phyloP scores from a whole-genome alignment of 2,329 filamentous ascomycete species.

The Ceratocystis eucalypticola region DNA sequence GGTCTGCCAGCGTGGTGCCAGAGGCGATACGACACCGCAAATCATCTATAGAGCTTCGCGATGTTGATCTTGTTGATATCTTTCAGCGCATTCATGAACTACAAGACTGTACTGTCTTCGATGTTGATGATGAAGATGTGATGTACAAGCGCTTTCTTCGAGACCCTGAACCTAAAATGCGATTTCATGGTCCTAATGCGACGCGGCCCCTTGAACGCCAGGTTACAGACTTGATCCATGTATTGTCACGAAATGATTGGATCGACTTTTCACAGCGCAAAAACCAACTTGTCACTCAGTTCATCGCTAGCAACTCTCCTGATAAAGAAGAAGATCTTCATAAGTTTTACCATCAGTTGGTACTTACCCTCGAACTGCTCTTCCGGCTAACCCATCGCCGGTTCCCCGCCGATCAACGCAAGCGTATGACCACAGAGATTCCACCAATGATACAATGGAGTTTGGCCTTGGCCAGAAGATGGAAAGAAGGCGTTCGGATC shows the following conservation, averaged over 20 bases:
- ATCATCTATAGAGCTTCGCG: constrained; percentile 44
- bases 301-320: constrained; percentile 49
- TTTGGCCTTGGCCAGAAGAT: constrained; percentile 57
- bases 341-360: constrained; percentile 62
- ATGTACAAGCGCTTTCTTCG: constrained; percentile 51
- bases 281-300: constrained; percentile 62
- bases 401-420: constrained; percentile 50
- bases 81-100: constrained; percentile 47
- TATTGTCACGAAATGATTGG: constrained; percentile 56
- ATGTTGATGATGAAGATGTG: constrained; percentile 44
- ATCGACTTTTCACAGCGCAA: constrained; percentile 56
- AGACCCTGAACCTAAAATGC: constrained; percentile 48
- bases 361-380: constrained; percentile 59
- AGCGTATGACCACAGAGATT: constrained; percentile 49
- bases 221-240: constrained; percentile 57
- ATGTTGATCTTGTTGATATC: constrained; percentile 44
- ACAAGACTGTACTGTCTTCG: constrained; percentile 32
- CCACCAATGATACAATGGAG: constrained; percentile 61
- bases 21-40: constrained; percentile 45
- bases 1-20: constrained; percentile 42
- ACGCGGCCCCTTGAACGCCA: constrained; percentile 55
- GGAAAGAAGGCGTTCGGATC: constrained; percentile 56
- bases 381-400: constrained; percentile 51
- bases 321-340: constrained; percentile 45
- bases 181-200: constrained; percentile 33